Conservation (phyloP, 1,284 basidiomycete genomes). For the Coriolopsis trogii region DNA sequence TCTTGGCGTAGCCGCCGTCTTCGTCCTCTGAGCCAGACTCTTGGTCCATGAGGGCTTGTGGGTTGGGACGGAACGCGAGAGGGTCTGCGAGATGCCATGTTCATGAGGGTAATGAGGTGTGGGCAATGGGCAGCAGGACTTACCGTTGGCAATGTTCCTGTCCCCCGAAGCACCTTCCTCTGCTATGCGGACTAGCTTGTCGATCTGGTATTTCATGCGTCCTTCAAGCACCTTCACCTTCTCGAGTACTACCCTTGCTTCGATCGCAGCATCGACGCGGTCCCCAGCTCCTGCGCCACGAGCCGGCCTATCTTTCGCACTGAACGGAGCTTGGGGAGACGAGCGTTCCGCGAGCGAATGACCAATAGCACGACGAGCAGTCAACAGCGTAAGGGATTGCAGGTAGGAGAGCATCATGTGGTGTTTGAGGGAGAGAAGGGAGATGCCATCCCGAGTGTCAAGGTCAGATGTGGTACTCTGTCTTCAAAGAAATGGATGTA, state of each 20-base stretch:
- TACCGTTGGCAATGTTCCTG: conserved; percentile 68
- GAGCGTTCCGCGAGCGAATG: conserved; percentile 58
- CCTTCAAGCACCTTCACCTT: conserved; percentile 81
- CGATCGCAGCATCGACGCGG: conserved; percentile 72
- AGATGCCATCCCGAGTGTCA: conserved; percentile 82
- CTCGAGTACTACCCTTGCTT: conserved; percentile 77
- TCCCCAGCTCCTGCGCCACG: conserved; percentile 66
- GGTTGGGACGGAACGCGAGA: conserved; percentile 90
- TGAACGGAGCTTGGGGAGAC: conserved; percentile 56
- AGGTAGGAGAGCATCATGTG: conserved; percentile 87
- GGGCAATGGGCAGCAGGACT: conserved; percentile 21
- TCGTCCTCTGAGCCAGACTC: conserved; percentile 41
- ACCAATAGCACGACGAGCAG: conserved; percentile 69
- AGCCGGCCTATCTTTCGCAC: conserved; percentile 47
- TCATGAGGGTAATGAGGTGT: neutral
- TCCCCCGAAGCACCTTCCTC: conserved; percentile 57
- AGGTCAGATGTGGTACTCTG: conserved; percentile 45
- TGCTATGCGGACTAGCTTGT: conserved; percentile 84
- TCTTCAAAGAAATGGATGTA: too few relatives aligned
- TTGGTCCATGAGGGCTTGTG: conserved; percentile 59
- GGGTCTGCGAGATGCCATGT: conserved; percentile 62
- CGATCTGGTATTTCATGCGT: conserved; percentile 93
- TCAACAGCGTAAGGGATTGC: conserved; percentile 82
- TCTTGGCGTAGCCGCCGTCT: conserved; percentile 31
- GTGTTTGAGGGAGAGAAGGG: conserved; percentile 88